Percentiles rank a stretch among this genome's conserved stretches.
phyloP scores from a whole-genome alignment of 2,329 filamentous ascomycete species.

The Stachybotrys chartarum region DNA sequence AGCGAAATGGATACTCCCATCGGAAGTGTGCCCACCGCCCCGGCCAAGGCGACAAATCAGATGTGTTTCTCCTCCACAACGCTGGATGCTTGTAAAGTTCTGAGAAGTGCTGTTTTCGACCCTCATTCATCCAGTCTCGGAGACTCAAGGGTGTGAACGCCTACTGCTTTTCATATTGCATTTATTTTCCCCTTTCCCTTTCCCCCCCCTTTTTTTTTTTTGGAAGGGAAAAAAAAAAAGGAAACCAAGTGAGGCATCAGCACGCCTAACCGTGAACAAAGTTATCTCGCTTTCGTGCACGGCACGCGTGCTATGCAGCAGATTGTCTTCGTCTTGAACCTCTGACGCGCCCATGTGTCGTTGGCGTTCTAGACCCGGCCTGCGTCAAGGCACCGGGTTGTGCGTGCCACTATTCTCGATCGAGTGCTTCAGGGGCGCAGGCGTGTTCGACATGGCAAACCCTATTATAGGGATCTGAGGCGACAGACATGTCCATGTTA shows the following conservation, averaged over 20 bases:
- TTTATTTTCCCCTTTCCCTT: no score
- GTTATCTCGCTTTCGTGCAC: no score
- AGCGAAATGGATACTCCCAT: neutral
- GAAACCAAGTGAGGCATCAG: no score
- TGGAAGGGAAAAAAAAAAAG: no score
- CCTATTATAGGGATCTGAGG: neutral
- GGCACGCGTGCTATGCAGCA: no score
- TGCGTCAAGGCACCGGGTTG: neutral
- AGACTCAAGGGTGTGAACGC: neutral
- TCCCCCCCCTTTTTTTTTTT: no score
- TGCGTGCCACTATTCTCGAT: neutral
- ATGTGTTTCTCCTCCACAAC: neutral
- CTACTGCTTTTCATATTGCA: no score
- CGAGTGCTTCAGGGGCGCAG: no score
- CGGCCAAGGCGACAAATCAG: neutral
- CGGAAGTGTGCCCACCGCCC: neutral
- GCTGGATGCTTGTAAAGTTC: neutral
- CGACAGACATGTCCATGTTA: no score
- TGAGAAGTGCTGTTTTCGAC: neutral
- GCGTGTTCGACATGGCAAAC: neutral
- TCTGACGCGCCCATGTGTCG: neutral
- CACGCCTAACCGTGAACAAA: no score
- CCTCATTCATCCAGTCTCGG: neutral
- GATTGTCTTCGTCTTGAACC: no score
- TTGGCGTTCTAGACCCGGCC: neutral